Conservation (phyloP, 2,329 filamentous ascomycete genomes). For the Raffaelea albimanens region DNA sequence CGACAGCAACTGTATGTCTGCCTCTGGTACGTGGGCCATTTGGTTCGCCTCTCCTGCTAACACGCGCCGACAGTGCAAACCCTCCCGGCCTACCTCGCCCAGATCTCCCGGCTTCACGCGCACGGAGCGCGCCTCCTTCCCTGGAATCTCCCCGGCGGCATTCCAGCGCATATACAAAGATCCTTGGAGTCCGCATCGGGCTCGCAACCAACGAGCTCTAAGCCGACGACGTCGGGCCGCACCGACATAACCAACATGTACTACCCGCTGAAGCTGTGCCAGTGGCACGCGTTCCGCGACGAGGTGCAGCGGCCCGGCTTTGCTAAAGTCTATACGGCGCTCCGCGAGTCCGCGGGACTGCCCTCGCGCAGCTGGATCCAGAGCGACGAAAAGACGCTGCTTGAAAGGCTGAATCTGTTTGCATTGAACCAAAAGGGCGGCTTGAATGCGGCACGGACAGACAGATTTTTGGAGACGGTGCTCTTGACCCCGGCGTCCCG, state of each 20-base stretch:
- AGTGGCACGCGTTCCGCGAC: slow-evolving; percentile 35
- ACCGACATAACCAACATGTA: background rate
- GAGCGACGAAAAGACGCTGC: slow-evolving; percentile 1
- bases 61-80: slow-evolving; percentile 1
- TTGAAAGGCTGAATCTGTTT: slow-evolving; percentile 1
- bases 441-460: slow-evolving; percentile 2
- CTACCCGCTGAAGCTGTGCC: slow-evolving; percentile 7
- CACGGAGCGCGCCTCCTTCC: slow-evolving; percentile 4
- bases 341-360: background rate
- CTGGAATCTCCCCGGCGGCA: background rate
- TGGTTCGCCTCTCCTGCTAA: too few relatives aligned
- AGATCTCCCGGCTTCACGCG: slow-evolving; percentile 5
- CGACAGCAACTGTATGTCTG: too few relatives aligned
- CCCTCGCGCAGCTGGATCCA: slow-evolving; percentile 3
- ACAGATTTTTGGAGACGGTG: slow-evolving; percentile 1
- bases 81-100: slow-evolving; percentile 4
- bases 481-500: slow-evolving; percentile 3
- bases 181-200: background rate
- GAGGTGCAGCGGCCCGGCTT: slow-evolving; percentile 30
- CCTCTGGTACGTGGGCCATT: too few relatives aligned
- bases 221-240: slow-evolving; percentile 4
- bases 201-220: slow-evolving; percentile 1
- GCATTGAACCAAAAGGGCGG: slow-evolving; percentile 1
- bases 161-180: slow-evolving; percentile 3
- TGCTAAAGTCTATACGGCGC: background rate